Percentiles rank a stretch among this genome's conserved stretches.
Conservation (phyloP, 2,329 filamentous ascomycete genomes). For the Penicillium sp. region DNA sequence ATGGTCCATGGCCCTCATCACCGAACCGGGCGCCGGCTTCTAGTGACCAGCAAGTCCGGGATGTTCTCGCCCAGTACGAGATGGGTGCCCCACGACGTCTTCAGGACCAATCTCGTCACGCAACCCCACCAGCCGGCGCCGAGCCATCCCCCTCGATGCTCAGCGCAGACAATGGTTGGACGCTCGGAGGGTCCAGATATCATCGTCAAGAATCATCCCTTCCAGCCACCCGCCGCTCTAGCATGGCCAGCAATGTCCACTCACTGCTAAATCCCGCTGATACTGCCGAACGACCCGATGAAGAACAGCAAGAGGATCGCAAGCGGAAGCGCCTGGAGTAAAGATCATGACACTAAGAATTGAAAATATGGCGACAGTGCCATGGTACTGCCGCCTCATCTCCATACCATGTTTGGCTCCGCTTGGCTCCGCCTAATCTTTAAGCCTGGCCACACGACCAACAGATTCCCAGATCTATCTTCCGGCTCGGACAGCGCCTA, state of each 20-base stretch:
- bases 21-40: slow-evolving; percentile 53
- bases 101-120: slow-evolving; percentile 49
- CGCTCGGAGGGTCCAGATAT: slow-evolving; percentile 48
- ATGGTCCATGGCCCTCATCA: slow-evolving; percentile 67
- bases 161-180: slow-evolving; percentile 56
- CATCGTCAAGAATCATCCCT: slow-evolving; percentile 41
- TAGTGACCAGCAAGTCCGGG: slow-evolving; percentile 62
- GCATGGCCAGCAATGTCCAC: slow-evolving; percentile 70
- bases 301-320: slow-evolving; percentile 62
- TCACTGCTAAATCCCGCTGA: slow-evolving; percentile 67
- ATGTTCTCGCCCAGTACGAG: slow-evolving; percentile 65
- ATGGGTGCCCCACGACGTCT: slow-evolving; percentile 55
- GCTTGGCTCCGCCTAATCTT: background rate
- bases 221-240: slow-evolving; percentile 65
- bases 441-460: background rate
- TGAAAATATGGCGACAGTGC: background rate
- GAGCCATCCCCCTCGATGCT: slow-evolving; percentile 51
- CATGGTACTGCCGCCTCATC: background rate
- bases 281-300: slow-evolving; percentile 63
- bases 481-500: slow-evolving; percentile 11
- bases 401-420: background rate
- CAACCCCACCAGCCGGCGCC: slow-evolving; percentile 52
- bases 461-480: background rate
- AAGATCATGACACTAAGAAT: slow-evolving; percentile 12
- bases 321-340: slow-evolving; percentile 59